These are phyloP conservation scores for Chaetothyriales sp. DNA, from an alignment of 2,329 filamentous ascomycete species.

Conservation along the genomic window DNA sequence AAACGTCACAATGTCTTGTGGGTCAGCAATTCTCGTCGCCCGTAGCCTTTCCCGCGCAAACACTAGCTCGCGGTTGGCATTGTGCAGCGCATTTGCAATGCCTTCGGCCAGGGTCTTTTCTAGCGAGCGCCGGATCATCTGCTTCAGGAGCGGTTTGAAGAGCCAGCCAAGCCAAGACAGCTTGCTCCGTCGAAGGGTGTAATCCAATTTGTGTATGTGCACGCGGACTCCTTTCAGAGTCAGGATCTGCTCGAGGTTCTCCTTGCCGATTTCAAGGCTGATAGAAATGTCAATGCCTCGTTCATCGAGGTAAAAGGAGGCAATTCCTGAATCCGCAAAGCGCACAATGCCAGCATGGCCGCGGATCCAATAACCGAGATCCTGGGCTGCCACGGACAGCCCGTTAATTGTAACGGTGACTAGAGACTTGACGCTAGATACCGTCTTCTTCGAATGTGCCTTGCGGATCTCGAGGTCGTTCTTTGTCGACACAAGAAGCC, in stretches of 20 bases:
- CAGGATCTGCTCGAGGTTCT: constrained; percentile 67
- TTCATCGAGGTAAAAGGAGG: constrained; percentile 72
- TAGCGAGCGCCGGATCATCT: constrained; percentile 63
- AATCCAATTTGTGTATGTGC: constrained; percentile 74
- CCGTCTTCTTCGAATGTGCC: constrained; percentile 52
- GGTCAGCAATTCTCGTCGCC: constrained; percentile 70
- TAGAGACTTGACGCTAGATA: constrained; percentile 53
- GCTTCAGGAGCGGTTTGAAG: constrained; percentile 69
- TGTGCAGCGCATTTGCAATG: constrained; percentile 56
- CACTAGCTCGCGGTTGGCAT: constrained; percentile 70
- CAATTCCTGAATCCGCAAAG: constrained; percentile 70
- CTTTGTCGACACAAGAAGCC: constrained; percentile 64
- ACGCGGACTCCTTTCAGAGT: constrained; percentile 64
- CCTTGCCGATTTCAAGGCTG: constrained; percentile 69
- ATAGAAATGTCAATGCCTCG: constrained; percentile 75
- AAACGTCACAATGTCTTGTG: constrained; percentile 68
- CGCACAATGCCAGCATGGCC: constrained; percentile 62
- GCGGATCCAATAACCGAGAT: constrained; percentile 80
- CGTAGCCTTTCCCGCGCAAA: constrained; percentile 77
- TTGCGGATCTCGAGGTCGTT: constrained; percentile 82
- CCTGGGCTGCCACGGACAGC: constrained; percentile 68
- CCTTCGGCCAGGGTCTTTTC: constrained; percentile 63
- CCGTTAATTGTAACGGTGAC: constrained; percentile 70
- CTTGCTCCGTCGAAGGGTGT: constrained; percentile 59
- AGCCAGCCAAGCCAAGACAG: constrained; percentile 70